Conservation (phyloP, 2,329 filamentous ascomycete genomes). For the Pyrenophora teres region DNA sequence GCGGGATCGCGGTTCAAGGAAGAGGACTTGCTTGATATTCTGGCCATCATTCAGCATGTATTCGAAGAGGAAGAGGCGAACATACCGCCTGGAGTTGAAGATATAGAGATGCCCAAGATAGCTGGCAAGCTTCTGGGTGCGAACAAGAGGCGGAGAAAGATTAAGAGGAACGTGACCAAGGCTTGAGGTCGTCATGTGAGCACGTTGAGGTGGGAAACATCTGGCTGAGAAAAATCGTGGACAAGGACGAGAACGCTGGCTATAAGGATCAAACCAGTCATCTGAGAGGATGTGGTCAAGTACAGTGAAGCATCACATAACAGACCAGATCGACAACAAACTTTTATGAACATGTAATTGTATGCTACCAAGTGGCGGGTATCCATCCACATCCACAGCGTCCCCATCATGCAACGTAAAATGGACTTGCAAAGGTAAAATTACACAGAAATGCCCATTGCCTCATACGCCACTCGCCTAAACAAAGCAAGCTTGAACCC, state of each 20-base stretch:
- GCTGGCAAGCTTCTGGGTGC: slow-evolving; percentile 37
- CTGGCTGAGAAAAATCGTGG: not conserved
- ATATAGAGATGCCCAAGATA: slow-evolving; percentile 34
- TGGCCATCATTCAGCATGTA: slow-evolving; percentile 30
- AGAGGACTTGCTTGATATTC: slow-evolving; percentile 35
- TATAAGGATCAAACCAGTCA: no score
- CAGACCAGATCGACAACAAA: not conserved
- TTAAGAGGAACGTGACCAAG: slow-evolving; percentile 9
- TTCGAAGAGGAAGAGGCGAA: slow-evolving; percentile 39
- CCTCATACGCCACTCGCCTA: slow-evolving; percentile 24
- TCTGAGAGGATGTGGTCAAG: not conserved
- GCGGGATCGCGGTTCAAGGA: slow-evolving; percentile 38
- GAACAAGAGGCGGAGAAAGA: slow-evolving; percentile 31
- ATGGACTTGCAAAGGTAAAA: slow-evolving; percentile 11
- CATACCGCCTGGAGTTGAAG: slow-evolving; percentile 37
- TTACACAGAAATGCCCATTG: slow-evolving; percentile 16
- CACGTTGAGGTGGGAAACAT: not conserved
- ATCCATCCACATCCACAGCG: slow-evolving; percentile 26
- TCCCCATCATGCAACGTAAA: slow-evolving; percentile 29
- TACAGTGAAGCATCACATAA: not conserved
- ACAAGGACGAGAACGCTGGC: no score
- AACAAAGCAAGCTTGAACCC: slow-evolving; percentile 21
- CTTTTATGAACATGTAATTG: slow-evolving; percentile 19
- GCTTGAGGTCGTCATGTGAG: not conserved
- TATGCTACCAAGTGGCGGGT: slow-evolving; percentile 26